phyloP scores from a whole-genome alignment of 257 asterid genomes.

The Catharanthus roseus region DNA sequence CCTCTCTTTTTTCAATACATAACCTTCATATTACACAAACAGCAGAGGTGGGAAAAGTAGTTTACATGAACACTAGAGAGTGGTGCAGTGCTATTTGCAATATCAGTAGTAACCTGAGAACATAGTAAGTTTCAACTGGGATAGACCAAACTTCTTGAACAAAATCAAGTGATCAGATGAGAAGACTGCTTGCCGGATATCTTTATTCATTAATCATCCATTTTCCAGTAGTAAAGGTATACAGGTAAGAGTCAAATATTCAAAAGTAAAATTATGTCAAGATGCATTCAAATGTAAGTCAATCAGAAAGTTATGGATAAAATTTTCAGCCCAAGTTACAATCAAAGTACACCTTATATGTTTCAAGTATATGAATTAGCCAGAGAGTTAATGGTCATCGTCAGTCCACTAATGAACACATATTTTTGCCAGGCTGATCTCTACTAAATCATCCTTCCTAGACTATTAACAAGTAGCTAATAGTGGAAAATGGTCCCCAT shows the following conservation, averaged over 20 bases:
- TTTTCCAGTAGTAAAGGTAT: background rate
- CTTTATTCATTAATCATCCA: background rate
- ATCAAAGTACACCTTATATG: no score
- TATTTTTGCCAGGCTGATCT: background rate
- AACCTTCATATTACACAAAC: background rate
- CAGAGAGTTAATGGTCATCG: background rate
- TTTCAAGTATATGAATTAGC: conserved; percentile 5
- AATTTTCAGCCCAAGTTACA: no score
- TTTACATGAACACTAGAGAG: background rate
- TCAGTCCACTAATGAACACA: background rate
- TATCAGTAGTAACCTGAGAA: no score
- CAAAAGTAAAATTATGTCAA: background rate
- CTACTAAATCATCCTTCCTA: background rate
- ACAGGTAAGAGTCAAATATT: background rate
- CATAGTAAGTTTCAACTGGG: no score
- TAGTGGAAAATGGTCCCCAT: background rate
- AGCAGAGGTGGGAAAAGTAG: background rate
- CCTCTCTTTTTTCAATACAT: no score
- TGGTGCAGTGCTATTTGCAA: background rate
- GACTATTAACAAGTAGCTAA: background rate
- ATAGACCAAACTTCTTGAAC: background rate
- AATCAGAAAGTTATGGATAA: no score
- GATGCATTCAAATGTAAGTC: no score
- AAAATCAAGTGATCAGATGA: background rate
- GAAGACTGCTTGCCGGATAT: background rate